Base-by-base conservation (phyloP, 108 stramenopile species). In the Cyclotella baltica region DNA sequence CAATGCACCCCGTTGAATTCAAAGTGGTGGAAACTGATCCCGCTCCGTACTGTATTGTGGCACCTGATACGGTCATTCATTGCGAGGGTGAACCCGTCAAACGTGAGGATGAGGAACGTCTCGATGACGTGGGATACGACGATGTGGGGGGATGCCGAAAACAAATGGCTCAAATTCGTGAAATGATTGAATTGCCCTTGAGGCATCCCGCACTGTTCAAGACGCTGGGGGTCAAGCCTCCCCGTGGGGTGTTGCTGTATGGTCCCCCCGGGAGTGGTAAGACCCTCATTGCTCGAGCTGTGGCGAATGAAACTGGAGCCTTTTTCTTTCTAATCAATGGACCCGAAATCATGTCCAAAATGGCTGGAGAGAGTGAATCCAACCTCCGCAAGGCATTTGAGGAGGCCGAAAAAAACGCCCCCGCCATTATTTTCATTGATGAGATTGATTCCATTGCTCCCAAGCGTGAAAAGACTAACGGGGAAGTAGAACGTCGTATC, bases 261-360 rank as follows among this genome's bases (percentile, higher is more conserved):
- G 99, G 99, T n/a, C 99, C 99, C 28, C 99, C 99, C 11, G 99
- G 99, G 13, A 85, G 84, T 18, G 99, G 99, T 62, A 99, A 99
- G 91, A 99, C 99, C 2, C 86, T 99, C 34, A 99, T 99, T 74
- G 99, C 99, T 10, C 91, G 97, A 27, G 99, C 99, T 47, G 98
- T 99, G 34, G 99, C 99, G 40, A 99, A 99, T 81, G 99, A 99
- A 74, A 99, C 99, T 8, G 99, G 99, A 29, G 98, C 98, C 27
- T 98, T 99, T 86, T 99, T 99, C 87, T 98, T 99, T 87, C 85
- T 99, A 48, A 99, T 99, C 92, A 99, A 99, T 81, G 99, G 99
- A 8, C 99, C 99, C 11, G 99, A 99, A 78, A 99, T 99, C 89
- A 99, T 99, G 99, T 93, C 92, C 81, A 99, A 99, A 87, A 99